A percentile compares a stretch with the other conserved stretches of the same genome.
Conservation (phyloP, 495 filamentous ascomycete genomes). For the Neohortaea acidophila region DNA sequence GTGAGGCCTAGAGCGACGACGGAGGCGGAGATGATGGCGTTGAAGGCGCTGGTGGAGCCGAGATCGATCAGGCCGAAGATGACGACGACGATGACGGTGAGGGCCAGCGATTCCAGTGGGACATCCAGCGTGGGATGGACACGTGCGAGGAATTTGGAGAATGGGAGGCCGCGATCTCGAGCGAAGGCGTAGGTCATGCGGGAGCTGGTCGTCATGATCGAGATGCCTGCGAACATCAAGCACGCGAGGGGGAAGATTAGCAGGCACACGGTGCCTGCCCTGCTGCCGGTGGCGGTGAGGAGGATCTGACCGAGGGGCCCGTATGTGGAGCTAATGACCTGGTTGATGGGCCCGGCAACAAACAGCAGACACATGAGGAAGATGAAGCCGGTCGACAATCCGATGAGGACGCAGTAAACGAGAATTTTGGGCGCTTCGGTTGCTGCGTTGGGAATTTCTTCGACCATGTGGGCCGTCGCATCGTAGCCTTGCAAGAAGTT, state of each 20-base stretch:
- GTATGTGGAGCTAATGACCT: conserved; percentile 43
- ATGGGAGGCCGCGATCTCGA: conserved; percentile 56
- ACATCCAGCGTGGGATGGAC: conserved; percentile 49
- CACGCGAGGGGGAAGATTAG: conserved; percentile 61
- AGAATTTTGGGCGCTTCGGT: conserved; percentile 55
- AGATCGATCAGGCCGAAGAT: conserved; percentile 63
- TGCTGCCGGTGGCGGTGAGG: conserved; percentile 49
- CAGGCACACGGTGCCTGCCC: conserved; percentile 51
- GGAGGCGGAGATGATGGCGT: conserved; percentile 54
- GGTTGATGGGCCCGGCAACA: conserved; percentile 42
- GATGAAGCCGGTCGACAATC: conserved; percentile 49
- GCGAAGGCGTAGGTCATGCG: conserved; percentile 68
- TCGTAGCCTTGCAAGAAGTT: no score
- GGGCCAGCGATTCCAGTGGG: conserved; percentile 52
- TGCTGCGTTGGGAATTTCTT: conserved; percentile 57
- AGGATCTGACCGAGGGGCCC: conserved; percentile 59
- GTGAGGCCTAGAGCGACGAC: conserved; percentile 57
- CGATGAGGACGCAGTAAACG: conserved; percentile 55
- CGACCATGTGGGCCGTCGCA: conserved; percentile 31
- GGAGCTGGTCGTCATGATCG: conserved; percentile 61
- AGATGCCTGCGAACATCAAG: conserved; percentile 53
- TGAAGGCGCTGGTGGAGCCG: conserved; percentile 51
- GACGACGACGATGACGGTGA: conserved; percentile 48
- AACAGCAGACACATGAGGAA: conserved; percentile 54
- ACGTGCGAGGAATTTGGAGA: conserved; percentile 45